Base-by-base conservation (phyloP, 208 protist species). In the Acanthamoeba sp. region DNA sequence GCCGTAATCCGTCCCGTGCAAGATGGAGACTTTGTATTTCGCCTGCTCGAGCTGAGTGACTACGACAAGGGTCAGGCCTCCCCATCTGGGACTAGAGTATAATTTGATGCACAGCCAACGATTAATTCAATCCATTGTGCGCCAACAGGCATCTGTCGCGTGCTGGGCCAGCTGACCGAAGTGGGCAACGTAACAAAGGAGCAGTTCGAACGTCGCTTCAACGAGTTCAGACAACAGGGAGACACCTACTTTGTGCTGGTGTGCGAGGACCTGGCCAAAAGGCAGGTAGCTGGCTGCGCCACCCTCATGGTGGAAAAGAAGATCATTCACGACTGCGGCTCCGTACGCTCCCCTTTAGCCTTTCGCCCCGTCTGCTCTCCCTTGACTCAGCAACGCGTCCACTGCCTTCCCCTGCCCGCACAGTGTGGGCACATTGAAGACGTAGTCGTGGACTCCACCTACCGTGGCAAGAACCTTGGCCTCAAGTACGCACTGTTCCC, bases 351-450 rank as follows among this genome's bases (percentile, higher is more conserved):
- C 55, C 55, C 16, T 6, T 29, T 6, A 62, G 20, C 16, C 20
- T 62, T 1, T 62, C 4, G 20, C 27, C 22, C 9, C 27, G 14
- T 7, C 10, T 9, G 16, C 1, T 24, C 16, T 62, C 16, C 55
- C 55, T 55, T n/a, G n/a, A n/a, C n/a, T n/a, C n/a, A n/a, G n/a
- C 48, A 10, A 52, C 48, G 1, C 48, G 14, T 52, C 48, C 18
- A 52, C 48, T 73, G 16, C 24, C 64, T 73, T 73, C 64, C 5
- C 32, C 27, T 73, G 64, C n/a, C 9, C 29, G 29, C 32, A 36
- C 36, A 94, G 92, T 87, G 96, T 91, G 97, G 97, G 12, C 97
- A 98, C 90, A 98, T 98, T 91, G 97, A 98, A 97, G 97, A 98
- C 94, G 95, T 98, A 16, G 97, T 98, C 14, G 97, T 98, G 18